Evolutionary conservation across 345 rosid species (phyloP).

Genomic region (Moricandia moricandioides): DNA sequence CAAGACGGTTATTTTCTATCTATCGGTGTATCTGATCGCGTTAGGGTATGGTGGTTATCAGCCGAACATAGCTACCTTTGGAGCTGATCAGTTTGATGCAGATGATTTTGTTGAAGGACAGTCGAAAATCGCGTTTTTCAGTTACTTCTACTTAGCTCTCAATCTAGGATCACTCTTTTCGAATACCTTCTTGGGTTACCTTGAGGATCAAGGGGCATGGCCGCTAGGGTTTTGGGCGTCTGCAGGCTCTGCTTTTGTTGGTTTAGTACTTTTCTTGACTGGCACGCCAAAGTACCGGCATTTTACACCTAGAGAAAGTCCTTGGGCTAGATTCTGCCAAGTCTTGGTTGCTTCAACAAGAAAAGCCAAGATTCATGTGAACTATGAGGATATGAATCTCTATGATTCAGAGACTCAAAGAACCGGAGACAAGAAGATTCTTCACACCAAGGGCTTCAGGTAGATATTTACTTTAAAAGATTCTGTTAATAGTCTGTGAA

Average conservation of each 20-base stretch:
- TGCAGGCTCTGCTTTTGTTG: constrained; percentile 66
- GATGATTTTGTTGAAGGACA: constrained; percentile 74
- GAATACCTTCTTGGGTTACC: constrained; percentile 79
- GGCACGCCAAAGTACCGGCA: constrained; percentile 85
- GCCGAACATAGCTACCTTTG: constrained; percentile 89
- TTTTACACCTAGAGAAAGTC: constrained; percentile 72
- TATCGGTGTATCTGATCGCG: constrained; percentile 75
- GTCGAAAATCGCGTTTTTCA: constrained; percentile 83
- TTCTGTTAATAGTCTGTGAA: neutral
- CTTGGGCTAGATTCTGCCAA: constrained; percentile 74
- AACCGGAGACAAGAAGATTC: constrained; percentile 58
- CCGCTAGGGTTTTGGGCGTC: constrained; percentile 84
- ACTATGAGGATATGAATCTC: constrained; percentile 42
- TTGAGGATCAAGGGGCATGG: constrained; percentile 88
- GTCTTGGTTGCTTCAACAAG: constrained; percentile 70
- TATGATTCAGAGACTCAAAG: constrained; percentile 42
- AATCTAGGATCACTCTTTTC: constrained; percentile 93
- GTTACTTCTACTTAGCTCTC: constrained; percentile 89
- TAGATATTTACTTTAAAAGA: constrained; percentile 35
- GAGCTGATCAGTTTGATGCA: constrained; percentile 95
- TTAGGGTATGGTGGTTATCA: constrained; percentile 97
- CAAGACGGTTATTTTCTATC: constrained; percentile 55
- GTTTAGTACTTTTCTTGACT: constrained; percentile 59
- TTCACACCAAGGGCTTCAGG: constrained; percentile 82
- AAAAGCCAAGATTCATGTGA: constrained; percentile 50